Base-by-base conservation (phyloP, 75 land plant species). In the Picea glauca region DNA sequence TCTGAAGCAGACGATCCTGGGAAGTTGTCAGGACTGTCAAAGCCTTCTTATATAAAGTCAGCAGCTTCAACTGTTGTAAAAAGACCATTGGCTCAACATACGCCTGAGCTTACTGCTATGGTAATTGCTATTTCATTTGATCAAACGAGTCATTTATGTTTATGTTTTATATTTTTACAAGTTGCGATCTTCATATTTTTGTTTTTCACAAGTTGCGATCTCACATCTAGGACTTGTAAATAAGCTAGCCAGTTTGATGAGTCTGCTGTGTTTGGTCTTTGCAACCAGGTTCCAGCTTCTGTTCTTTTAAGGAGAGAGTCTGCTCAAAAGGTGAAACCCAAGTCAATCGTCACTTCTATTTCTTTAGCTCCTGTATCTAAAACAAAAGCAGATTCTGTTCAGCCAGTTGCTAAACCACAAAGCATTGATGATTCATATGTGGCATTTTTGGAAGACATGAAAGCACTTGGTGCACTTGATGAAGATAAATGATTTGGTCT, bases 391-490 rank as follows among this genome's bases (percentile, higher is more conserved):
- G 38, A 46, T 0, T 31, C 56, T 61, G 72, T 80, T 23, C 79
- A 87, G 76, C 73, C 91, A 56, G 83, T 80, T n/a, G 77, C 91
- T 9, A 98, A 90, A 60, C 80, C 88, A 20, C 89, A 84, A 77
- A 95, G 93, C 79, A 89, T 95, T 68, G 98, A 98, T 78, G 99
- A 98, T 62, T 91, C 99, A 11, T 95, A 95, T 57, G 85, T 80
- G 58, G 99, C 98, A 13, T 98, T 98, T 77, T 83, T 98, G 80
- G 99, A 98, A 83, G 99, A 98, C 83, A 98, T 98, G 99, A 98
- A 95, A 78, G 98, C 91, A 17, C 90, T 98, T 20, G 99, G 99
- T 70, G 99, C 99, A 58, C 93, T 98, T 72, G 98, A 95, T n/a
- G 76, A 74, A 21, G 58, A 58, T 4, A 57, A 58, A 74, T 57